Percentiles rank a stretch among this genome's conserved stretches.
These are phyloP conservation scores for Auriscalpium vulgare DNA, from an alignment of 768 basidiomycete genomes.

Conservation along the genomic window DNA sequence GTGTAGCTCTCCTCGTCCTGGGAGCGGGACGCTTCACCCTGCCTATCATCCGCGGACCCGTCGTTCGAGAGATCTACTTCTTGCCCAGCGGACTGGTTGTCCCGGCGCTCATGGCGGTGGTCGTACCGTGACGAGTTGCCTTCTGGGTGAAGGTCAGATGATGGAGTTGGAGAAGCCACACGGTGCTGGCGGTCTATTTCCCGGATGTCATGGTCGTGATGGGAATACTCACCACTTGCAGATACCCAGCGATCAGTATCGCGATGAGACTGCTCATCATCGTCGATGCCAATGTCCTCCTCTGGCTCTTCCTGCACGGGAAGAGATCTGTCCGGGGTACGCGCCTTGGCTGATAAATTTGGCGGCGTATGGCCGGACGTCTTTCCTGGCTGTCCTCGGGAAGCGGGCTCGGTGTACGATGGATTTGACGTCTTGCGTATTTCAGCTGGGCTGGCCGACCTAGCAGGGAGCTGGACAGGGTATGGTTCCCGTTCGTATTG, in stretches of 20 bases:
- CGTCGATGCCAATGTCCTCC: constrained; percentile 7
- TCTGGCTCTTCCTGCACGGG: constrained; percentile 16
- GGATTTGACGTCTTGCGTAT: constrained; percentile 5
- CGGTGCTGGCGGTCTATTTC: constrained; percentile 8
- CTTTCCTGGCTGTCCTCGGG: neutral
- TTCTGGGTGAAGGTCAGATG: constrained; percentile 16
- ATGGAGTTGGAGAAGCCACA: constrained; percentile 12
- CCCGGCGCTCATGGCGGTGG: constrained; percentile 6
- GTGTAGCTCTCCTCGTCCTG: constrained; percentile 18
- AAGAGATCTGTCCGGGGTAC: constrained; percentile 15
- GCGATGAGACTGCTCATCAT: neutral
- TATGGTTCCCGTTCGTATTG: constrained; percentile 12
- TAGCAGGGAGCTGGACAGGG: constrained; percentile 5
- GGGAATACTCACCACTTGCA: constrained; percentile 3
- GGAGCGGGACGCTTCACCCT: constrained; percentile 5
- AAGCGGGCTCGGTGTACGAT: neutral
- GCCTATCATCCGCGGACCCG: neutral
- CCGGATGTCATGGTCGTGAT: constrained; percentile 9
- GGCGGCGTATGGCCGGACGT: constrained; percentile 11
- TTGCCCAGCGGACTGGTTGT: neutral
- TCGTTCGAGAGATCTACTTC: neutral
- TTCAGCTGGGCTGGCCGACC: constrained; percentile 7
- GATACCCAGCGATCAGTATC: constrained; percentile 10
- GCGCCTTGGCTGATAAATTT: constrained; percentile 7
- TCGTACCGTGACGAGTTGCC: constrained; percentile 11